Base-by-base conservation (phyloP, 2,329 filamentous ascomycete genomes). In the Domatiomyces catenatus region DNA sequence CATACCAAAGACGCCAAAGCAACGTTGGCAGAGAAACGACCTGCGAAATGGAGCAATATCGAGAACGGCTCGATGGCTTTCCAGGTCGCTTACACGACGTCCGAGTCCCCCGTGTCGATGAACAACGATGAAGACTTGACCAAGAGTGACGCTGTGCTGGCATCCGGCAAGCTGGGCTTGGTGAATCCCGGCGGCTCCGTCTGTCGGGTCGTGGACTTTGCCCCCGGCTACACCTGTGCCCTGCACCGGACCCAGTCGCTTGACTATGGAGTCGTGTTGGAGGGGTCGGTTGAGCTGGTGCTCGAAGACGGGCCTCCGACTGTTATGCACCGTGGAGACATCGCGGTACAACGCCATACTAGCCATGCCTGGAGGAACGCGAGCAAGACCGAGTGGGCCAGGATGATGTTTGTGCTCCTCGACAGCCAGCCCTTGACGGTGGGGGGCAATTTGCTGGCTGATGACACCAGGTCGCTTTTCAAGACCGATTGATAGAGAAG, bases 221-320 rank as follows among this genome's bases (percentile, higher is more conserved):
- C 64, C 0, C 73, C 73, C 0, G 63, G 61, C 2, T 66, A 67
- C 42, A 59, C 62, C 18, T 66, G 65, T 18, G 61, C 70, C 17
- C 73, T 76, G 67, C 76, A 79, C 55, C 69, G 75, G 10, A 77
- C 75, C 0, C 67, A 73, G 56, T 73, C 68, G 42, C 62, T 79
- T 2, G 75, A 79, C 57, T 78, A 73, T 54, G 75, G 74, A 2
- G 67, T 77, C 49, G 68, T 79, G 2, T 57, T 79, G 5, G 75
- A 79, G 56, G 76, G 76, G 1, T 66, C 69, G 56, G 59, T 79
- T 24, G 73, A 75, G 53, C 65, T 77, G 62, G 50, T 71, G 2
- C 61, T 79, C 3, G 75, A 76, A 52, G 69, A 70, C n/a, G 75
- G 75, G 1, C 73, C 72, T 50, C 66, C 60, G 47, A 66, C 66